Conservation (phyloP, 2,329 filamentous ascomycete species). For the Diaporthe helianthi region DNA sequence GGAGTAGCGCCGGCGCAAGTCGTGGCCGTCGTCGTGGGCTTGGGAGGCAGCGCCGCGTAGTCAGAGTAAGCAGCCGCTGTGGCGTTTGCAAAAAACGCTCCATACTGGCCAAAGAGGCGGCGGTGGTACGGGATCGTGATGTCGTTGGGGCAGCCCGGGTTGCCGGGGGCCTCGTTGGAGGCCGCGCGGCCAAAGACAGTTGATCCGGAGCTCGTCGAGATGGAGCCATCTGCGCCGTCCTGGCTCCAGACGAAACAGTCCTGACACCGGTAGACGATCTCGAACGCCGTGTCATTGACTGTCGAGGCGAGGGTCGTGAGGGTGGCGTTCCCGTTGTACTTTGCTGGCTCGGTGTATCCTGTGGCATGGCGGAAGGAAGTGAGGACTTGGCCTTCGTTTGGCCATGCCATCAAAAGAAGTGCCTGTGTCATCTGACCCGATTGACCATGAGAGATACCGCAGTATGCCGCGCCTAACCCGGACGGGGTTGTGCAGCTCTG, state of each 20-base stretch:
- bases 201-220: conserved; percentile 39
- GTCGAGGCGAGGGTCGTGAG: conserved; percentile 60
- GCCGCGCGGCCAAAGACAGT: conserved; percentile 59
- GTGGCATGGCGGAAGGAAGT: conserved; percentile 60
- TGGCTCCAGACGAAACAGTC: conserved; percentile 57
- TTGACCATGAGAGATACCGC: conserved; percentile 37
- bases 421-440: conserved; percentile 60
- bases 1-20: conserved; percentile 40
- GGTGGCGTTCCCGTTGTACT: conserved; percentile 64
- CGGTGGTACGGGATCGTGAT: conserved; percentile 44
- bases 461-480: conserved; percentile 26
- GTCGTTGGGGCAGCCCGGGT: conserved; percentile 43
- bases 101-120: conserved; percentile 43
- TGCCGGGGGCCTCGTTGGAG: conserved; percentile 47
- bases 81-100: conserved; percentile 38
- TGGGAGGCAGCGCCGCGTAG: conserved; percentile 44
- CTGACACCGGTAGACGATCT: conserved; percentile 63
- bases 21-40: conserved; percentile 37
- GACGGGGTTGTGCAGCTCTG: conserved; percentile 30
- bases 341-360: conserved; percentile 60
- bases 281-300: conserved; percentile 63
- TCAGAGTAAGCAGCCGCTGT: conserved; percentile 43
- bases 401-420: conserved; percentile 60
- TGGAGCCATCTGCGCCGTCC: conserved; percentile 49
- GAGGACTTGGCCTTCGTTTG: conserved; percentile 53